Conservation (phyloP, 2,329 filamentous ascomycete genomes). For the Exophiala viscosa region DNA sequence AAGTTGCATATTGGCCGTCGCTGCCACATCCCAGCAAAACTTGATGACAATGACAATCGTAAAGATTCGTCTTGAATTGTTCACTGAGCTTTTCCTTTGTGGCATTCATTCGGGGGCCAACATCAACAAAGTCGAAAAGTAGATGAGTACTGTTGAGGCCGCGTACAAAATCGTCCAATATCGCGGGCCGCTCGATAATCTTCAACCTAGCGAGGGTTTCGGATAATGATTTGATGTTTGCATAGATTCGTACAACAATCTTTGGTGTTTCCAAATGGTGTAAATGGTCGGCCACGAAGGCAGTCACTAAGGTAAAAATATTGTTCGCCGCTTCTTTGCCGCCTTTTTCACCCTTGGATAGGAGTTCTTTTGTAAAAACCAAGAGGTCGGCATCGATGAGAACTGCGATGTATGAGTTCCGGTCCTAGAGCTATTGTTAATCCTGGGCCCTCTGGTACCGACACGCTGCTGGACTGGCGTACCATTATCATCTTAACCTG, state of each 20-base stretch:
- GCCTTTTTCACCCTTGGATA: conserved; percentile 50
- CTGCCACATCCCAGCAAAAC: conserved; percentile 59
- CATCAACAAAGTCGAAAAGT: conserved; percentile 51
- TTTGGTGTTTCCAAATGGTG: conserved; percentile 44
- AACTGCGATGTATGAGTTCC: conserved; percentile 53
- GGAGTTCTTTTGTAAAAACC: conserved; percentile 51
- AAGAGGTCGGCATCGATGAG: conserved; percentile 56
- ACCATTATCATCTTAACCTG: conserved; percentile 46
- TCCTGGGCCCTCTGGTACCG: not conserved
- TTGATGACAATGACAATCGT: conserved; percentile 59
- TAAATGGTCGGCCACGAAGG: conserved; percentile 42
- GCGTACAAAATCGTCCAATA: conserved; percentile 51
- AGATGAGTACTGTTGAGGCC: conserved; percentile 53
- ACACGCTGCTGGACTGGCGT: conserved; percentile 15
- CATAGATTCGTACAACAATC: conserved; percentile 52
- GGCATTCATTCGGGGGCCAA: conserved; percentile 43
- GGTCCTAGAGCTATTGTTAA: conserved; percentile 37
- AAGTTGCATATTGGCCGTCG: conserved; percentile 52
- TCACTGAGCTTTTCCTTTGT: conserved; percentile 47
- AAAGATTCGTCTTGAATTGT: conserved; percentile 51
- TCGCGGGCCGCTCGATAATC: conserved; percentile 39
- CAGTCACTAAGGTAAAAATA: conserved; percentile 43
- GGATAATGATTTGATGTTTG: conserved; percentile 50
- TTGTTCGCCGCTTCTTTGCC: conserved; percentile 51
- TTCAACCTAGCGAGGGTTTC: conserved; percentile 48